Base-by-base conservation (phyloP, 148 eudicot species). In the Fagopyrum homotropicum region DNA sequence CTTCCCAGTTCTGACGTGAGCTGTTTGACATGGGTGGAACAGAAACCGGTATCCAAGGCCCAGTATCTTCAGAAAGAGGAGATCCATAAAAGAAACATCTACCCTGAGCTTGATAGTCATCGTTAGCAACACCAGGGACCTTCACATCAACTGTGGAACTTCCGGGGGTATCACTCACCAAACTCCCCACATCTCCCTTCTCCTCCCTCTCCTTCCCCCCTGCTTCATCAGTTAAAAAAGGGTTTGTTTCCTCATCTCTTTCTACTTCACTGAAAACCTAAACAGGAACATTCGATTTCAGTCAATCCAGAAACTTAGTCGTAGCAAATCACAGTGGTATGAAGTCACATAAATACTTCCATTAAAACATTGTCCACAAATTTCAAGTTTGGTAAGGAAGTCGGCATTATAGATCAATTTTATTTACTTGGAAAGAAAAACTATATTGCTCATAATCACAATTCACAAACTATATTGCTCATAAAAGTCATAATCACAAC, bases 31-130 rank as follows among this genome's bases (percentile, higher is more conserved):
- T 77, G 45, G 96, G 90, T 54, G 92, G 89, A 48, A 87, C 86
- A 29, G 92, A 90, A 66, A 88, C 87, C 46, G 92, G 92, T 75
- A 90, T 87, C 92, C 96, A 90, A 17, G 75, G 72, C 35, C 92
- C 90, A 48, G 92, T 88, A 78, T 87, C 92, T 76, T 87, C 92
- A 78, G 74, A 57, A 69, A 79, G 81, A 3, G 96, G 96, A 9
- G 86, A 43, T 55, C 84, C 93, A 75, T 89, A 91, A 50, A 68
- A 83, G 60, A 91, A 89, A 77, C 87, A 91, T 52, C 83, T 91
- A 43, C 82, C 81, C 12, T 74, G 76, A 44, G 80, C 75, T 72
- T 70, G 35, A 5, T 44, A 45, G 71, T 59, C 51, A 22, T 16
- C 51, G 19, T 26, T 43, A 26, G 45, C 14, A 74, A 48, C 64